Base-by-base conservation (phyloP, 805 yeast species). In the Ogataea methylovora region DNA sequence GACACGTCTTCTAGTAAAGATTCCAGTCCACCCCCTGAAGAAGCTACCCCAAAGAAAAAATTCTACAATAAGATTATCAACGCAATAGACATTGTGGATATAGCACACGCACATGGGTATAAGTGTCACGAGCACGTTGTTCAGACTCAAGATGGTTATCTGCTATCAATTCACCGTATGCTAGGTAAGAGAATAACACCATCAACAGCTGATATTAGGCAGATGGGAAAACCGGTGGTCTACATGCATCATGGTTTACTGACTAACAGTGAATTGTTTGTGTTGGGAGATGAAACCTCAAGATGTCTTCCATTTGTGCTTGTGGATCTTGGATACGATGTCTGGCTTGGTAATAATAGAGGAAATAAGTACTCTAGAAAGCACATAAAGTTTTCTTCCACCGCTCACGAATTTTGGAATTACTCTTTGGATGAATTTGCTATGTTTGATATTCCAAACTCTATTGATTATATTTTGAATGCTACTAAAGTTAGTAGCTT, bases 391-490 rank as follows among this genome's bases (percentile, higher is more conserved):
- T 47, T 60, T 46, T 53, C 59, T 15, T 49, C 66, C 12, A 50
- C 56, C 24, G 60, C 63, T 4, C 58, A 59, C 16, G 62, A 65
- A 37, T 90, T 86, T 56, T 88, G 97, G 97, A 78, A 87, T 58
- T 88, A 86, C 51, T 78, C 90, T 24, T 63, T 88, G 30, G 97
- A 90, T 58, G 96, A 88, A 55, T 84, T 88, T 64, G 95, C 97
- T 0, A 62, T 84, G 41, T 84, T 76, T 52, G 97, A 88, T 55
- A 85, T 90, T 28, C 97, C 97, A 2, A 76, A 82, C 50, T 69
- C 85, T 4, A 75, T 90, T 23, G 79, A 83, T 48, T 84, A 81
- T 55, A 73, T 90, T 12, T 56, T 88, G 37, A 51, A 62, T 3
- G 60, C 56, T 19, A 73, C 88, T 1, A 54, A 62, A 8, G 57